Evolutionary conservation across 176 grass and related monocot genomes (phyloP).

Genomic region (Stipa capillata): DNA sequence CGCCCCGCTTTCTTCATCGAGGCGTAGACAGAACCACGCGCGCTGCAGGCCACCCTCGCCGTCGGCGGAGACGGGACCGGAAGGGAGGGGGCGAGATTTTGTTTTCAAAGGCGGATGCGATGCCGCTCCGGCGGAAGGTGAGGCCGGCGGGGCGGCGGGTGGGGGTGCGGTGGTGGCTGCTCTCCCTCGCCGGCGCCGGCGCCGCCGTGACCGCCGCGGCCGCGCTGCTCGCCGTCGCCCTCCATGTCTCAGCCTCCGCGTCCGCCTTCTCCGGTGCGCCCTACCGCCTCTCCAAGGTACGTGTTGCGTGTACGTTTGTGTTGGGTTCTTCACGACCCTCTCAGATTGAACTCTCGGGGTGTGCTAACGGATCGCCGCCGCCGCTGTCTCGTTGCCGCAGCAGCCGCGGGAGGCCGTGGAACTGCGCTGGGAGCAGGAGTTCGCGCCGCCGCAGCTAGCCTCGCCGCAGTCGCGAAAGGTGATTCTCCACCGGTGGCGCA

Average conservation of each 20-base stretch:
- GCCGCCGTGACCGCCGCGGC: conserved; percentile 36
- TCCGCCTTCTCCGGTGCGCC: not conserved
- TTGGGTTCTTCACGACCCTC: too few relatives aligned
- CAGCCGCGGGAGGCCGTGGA: conserved; percentile 53
- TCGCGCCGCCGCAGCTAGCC: conserved; percentile 62
- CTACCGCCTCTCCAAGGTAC: conserved; percentile 53
- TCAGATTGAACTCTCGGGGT: not conserved
- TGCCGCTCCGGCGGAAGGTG: conserved; percentile 42
- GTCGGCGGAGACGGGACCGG: too few relatives aligned
- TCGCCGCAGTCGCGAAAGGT: conserved; percentile 55
- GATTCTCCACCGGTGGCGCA: not conserved
- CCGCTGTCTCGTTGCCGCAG: not conserved
- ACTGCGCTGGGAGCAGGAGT: conserved; percentile 71
- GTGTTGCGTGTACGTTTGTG: too few relatives aligned
- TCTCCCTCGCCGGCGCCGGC: conserved; percentile 30
- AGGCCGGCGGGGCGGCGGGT: conserved; percentile 29
- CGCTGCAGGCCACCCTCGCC: not conserved
- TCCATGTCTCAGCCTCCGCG: conserved; percentile 35
- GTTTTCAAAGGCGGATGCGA: too few relatives aligned
- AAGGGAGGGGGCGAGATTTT: too few relatives aligned
- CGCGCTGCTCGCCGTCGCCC: conserved; percentile 39
- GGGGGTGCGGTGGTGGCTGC: conserved; percentile 34
- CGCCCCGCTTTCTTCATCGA: too few relatives aligned
- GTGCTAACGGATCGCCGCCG: not conserved
- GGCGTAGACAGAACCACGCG: not conserved